Evolutionary conservation across 2,329 filamentous ascomycete species (phyloP).

Genomic region (Fusarium multiceps): DNA sequence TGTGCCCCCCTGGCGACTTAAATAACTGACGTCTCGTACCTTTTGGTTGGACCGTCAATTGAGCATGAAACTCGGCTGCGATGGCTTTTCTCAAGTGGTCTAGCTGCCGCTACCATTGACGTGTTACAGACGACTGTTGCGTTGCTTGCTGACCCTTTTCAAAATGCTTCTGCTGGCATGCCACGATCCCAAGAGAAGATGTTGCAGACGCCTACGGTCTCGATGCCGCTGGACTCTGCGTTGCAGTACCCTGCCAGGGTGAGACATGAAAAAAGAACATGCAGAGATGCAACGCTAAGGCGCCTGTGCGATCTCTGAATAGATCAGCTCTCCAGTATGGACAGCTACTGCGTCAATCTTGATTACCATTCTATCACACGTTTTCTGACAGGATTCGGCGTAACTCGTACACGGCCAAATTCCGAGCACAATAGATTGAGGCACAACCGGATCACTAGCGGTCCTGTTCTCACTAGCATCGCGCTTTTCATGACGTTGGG

Average conservation of each 20-base stretch:
- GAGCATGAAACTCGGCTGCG: slow-evolving; percentile 8
- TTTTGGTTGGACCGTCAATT: slow-evolving; percentile 12
- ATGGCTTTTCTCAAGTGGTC: slow-evolving; percentile 12
- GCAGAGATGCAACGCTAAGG: slow-evolving; percentile 9
- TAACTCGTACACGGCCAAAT: neutral
- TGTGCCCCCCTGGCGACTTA: slow-evolving; percentile 20
- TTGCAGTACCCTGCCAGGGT: slow-evolving; percentile 25
- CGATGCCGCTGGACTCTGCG: slow-evolving; percentile 37
- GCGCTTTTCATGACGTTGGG: neutral
- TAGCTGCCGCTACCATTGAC: slow-evolving; percentile 18
- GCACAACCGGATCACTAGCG: neutral
- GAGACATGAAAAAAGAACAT: slow-evolving; percentile 11
- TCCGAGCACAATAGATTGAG: neutral
- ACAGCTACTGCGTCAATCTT: neutral
- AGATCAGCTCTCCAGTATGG: slow-evolving; percentile 5
- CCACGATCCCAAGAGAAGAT: slow-evolving; percentile 18
- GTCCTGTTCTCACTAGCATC: neutral
- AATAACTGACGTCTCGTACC: slow-evolving; percentile 4
- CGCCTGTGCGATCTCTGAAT: slow-evolving; percentile 18
- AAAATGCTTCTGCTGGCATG: slow-evolving; percentile 5
- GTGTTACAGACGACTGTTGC: slow-evolving; percentile 8
- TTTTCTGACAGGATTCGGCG: neutral
- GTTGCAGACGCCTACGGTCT: slow-evolving; percentile 33
- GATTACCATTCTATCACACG: neutral
- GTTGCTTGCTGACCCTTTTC: slow-evolving; percentile 14